Evolutionary conservation across 139 green algal species (phyloP).

Genomic region (Auxenochlorella pyrenoidosa): DNA sequence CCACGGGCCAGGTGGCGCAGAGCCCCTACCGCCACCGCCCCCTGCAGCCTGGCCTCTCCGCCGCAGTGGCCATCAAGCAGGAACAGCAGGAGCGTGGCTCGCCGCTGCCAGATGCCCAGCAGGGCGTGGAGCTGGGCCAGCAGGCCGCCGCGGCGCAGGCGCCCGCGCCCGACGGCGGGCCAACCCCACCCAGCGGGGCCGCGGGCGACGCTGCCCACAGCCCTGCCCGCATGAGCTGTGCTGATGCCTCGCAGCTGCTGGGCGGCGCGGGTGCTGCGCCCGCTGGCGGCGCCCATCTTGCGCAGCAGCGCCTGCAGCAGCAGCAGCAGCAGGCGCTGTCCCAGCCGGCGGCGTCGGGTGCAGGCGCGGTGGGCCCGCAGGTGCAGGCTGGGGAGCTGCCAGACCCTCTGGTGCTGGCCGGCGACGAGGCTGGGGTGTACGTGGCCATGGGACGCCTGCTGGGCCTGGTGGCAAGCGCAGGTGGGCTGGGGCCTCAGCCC

Average conservation of each 20-base stretch:
- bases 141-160: neutral
- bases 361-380: neutral
- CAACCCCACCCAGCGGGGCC: neutral
- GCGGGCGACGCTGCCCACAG: neutral
- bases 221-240: slow-evolving; percentile 24
- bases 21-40: slow-evolving; percentile 7
- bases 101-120: neutral
- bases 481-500: neutral
- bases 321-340: slow-evolving; percentile 12
- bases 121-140: neutral
- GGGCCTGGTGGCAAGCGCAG: neutral
- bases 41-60: neutral
- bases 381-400: neutral
- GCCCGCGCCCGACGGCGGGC: neutral
- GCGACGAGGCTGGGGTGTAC: neutral
- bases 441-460: slow-evolving; percentile 1
- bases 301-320: slow-evolving; percentile 5
- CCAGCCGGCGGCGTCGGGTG: neutral
- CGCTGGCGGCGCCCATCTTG: neutral
- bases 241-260: neutral
- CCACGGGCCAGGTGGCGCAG: slow-evolving; percentile 22
- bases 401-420: neutral
- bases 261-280: neutral
- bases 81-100: neutral
- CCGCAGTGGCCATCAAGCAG: slow-evolving; percentile 6